A percentile compares a stretch with the other conserved stretches of the same genome.
Evolutionary conservation across 305 asterid genomes (phyloP).

Genomic region (Solanum hybrid): DNA sequence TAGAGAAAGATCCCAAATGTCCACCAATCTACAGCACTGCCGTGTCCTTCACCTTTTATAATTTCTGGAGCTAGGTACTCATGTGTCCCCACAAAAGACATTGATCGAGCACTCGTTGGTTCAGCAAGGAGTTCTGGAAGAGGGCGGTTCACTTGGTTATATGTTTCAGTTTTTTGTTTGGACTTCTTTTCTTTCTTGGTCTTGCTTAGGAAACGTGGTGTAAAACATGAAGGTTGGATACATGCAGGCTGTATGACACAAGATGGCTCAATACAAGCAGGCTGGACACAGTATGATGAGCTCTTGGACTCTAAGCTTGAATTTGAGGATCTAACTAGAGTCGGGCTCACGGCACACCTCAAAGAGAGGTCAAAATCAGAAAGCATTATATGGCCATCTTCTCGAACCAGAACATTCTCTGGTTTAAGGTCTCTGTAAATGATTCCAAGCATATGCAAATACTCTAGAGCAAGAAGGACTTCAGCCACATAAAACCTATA

Average conservation of each 20-base stretch:
- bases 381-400: constrained; percentile 52
- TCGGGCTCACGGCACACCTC: constrained; percentile 44
- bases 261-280: constrained; percentile 22
- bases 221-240: constrained; percentile 39
- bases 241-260: constrained; percentile 36
- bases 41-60: constrained; percentile 49
- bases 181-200: constrained; percentile 38
- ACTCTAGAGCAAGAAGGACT: constrained; percentile 49
- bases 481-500: constrained; percentile 51
- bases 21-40: constrained; percentile 63
- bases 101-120: constrained; percentile 48
- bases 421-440: constrained; percentile 51
- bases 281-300: constrained; percentile 27
- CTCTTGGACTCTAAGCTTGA: constrained; percentile 29
- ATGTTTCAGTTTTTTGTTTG: constrained; percentile 21
- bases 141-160: constrained; percentile 24
- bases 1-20: constrained; percentile 44
- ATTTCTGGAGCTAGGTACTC: constrained; percentile 54
- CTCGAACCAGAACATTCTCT: constrained; percentile 46
- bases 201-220: constrained; percentile 35
- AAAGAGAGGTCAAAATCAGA: constrained; percentile 52
- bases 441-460: constrained; percentile 54
- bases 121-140: constrained; percentile 52
- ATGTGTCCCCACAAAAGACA: constrained; percentile 57
- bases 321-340: constrained; percentile 34